Percentiles rank a stretch among this genome's conserved stretches.
Conservation (phyloP, 1,139 yeast genomes). For the Pichia sp. region DNA sequence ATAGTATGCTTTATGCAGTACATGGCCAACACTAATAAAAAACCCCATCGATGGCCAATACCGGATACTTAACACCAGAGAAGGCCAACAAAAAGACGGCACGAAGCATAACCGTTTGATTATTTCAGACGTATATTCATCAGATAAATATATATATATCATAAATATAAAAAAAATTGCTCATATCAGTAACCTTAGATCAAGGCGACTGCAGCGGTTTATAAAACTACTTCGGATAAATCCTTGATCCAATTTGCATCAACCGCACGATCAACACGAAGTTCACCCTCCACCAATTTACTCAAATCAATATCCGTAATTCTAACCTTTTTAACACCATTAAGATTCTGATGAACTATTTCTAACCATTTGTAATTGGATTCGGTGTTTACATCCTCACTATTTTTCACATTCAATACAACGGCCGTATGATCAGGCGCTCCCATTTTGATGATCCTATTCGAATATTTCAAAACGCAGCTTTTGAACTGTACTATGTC, state of each 20-base stretch:
- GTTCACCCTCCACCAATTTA: slow-evolving; percentile 39
- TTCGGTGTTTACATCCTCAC: slow-evolving; percentile 20
- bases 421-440: slow-evolving; percentile 64
- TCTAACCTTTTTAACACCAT: slow-evolving; percentile 41
- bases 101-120: too few species aligned
- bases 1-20: too few species aligned
- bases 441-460: slow-evolving; percentile 34
- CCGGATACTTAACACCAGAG: too few species aligned
- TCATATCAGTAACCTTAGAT: too few species aligned
- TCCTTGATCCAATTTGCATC: slow-evolving; percentile 46
- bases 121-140: too few species aligned
- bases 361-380: slow-evolving; percentile 22
- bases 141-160: too few species aligned
- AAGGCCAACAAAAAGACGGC: too few species aligned
- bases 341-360: slow-evolving; percentile 57
- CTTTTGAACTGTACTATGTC: slow-evolving; percentile 38
- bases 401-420: slow-evolving; percentile 29
- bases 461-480: slow-evolving; percentile 34
- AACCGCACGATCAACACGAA: slow-evolving; percentile 49
- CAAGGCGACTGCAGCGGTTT: too few species aligned
- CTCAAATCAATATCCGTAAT: slow-evolving; percentile 37
- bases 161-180: too few species aligned
- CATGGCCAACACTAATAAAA: too few species aligned
- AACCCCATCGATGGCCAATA: too few species aligned
- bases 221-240: slow-evolving; percentile 23